Evolutionary conservation across 140 eudicot species (phyloP), one percentile per base, ranked within the genome.

Genomic region (Erigeron philadelphicus): DNA sequence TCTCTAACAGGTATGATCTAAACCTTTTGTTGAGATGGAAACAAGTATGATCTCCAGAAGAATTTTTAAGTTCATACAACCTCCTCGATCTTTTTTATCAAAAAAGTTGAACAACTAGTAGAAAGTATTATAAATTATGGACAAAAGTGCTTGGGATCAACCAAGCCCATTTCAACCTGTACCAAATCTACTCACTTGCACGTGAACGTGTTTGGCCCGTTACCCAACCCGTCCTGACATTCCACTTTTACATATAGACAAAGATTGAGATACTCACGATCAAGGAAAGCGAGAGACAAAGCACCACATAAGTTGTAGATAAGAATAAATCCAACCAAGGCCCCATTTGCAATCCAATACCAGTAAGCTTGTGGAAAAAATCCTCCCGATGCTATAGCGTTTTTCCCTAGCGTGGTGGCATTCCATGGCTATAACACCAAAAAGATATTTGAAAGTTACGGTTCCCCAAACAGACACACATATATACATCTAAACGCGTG

Each of bases 261-360:
- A 67, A 45, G 72, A 46, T 47, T 13, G 41, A 64, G 72, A 58
- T 59, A 78, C 95, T 81, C 70, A 90, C 96, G 84, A 53, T 79
- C 68, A 23, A 88, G 87, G 15, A 50, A 79, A 6, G 91, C 61
- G 8, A 88, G 90, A 59, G 85, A 80, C 19, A 79, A 6, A 19
- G 84, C 74, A 57, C 54, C 83, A 54, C 84, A 72, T 21, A 81
- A 31, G 78, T 90, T 90, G 71, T 87, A 85, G 55, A 90, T 38
- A 35, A 84, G 57, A 16, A 72, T 63, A 56, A 73, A 87, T 76
- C 94, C 97, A 15, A 85, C 8, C 57, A 75, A 62, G 0, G 97
- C 97, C 15, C 81, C 96, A 21, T 73, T 69, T 15, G 90, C 79
- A 3, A 90, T 78, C 95, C 97, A 90, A 31, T 87, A 87, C 97